Percentiles rank a stretch among this genome's conserved stretches.
Evolutionary conservation across 768 basidiomycete species (phyloP).

Genomic region (Boletus tomentosulus): DNA sequence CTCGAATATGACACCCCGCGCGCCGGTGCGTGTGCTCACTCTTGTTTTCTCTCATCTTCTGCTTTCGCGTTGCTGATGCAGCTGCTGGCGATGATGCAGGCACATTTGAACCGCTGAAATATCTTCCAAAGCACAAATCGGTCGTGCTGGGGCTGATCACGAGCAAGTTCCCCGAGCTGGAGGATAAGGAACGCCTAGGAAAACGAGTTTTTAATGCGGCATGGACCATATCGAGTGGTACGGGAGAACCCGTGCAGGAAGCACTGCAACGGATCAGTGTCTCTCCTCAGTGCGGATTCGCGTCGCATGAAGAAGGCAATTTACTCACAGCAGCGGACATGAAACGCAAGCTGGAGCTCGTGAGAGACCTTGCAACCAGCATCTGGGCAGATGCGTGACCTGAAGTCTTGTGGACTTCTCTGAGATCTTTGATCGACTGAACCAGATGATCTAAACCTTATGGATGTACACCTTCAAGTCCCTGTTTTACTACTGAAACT

Average conservation of each 20-base stretch:
- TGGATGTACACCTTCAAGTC: too few relatives aligned
- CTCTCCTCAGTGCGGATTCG: slow-evolving; percentile 49
- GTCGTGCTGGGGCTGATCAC: slow-evolving; percentile 43
- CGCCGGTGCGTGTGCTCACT: slow-evolving; percentile 30
- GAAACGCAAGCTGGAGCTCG: slow-evolving; percentile 27
- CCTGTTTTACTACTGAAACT: too few relatives aligned
- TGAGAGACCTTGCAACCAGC: slow-evolving; percentile 34
- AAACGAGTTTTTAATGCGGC: slow-evolving; percentile 42
- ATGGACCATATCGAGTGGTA: slow-evolving; percentile 37
- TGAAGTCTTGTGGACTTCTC: not conserved
- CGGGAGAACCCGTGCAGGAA: slow-evolving; percentile 35
- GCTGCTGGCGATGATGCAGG: slow-evolving; percentile 6
- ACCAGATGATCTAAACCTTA: not conserved
- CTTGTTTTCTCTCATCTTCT: not conserved
- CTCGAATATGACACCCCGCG: slow-evolving; percentile 47
- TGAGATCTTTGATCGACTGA: too few relatives aligned
- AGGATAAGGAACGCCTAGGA: slow-evolving; percentile 30
- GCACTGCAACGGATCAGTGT: slow-evolving; percentile 39
- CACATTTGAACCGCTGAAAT: slow-evolving; percentile 30
- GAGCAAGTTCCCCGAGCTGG: slow-evolving; percentile 31
- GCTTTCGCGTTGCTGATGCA: not conserved
- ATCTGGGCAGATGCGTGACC: slow-evolving; percentile 29
- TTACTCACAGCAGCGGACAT: slow-evolving; percentile 34
- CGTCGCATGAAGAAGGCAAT: slow-evolving; percentile 45
- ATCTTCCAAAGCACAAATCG: slow-evolving; percentile 34